These are phyloP conservation scores for Hymenoscyphus fraxineus DNA, from an alignment of 2,329 filamentous ascomycete species.

Conservation along the genomic window DNA sequence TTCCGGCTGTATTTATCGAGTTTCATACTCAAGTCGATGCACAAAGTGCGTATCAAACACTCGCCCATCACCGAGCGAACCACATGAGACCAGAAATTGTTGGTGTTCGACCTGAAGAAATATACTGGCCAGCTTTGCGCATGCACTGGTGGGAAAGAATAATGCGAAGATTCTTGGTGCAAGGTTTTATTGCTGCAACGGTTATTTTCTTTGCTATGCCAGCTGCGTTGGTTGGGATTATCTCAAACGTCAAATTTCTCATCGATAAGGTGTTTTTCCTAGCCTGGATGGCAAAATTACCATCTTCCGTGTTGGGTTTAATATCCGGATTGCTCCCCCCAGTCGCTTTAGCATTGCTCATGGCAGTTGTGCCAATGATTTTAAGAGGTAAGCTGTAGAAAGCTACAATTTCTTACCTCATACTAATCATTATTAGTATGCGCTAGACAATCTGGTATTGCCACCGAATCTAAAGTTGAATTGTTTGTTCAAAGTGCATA, in stretches of 20 bases:
- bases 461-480: conserved; percentile 57
- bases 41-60: conserved; percentile 60
- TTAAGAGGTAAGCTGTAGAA: conserved; percentile 41
- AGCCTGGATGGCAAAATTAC: conserved; percentile 54
- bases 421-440: conserved; percentile 41
- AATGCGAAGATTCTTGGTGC: conserved; percentile 48
- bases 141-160: conserved; percentile 61
- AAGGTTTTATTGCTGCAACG: conserved; percentile 51
- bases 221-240: conserved; percentile 59
- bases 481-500: conserved; percentile 61
- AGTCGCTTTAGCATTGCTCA: conserved; percentile 56
- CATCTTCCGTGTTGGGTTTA: conserved; percentile 52
- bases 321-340: conserved; percentile 60
- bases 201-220: conserved; percentile 69
- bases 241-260: conserved; percentile 60
- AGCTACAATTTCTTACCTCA: conserved; percentile 37
- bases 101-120: conserved; percentile 56
- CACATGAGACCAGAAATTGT: conserved; percentile 63
- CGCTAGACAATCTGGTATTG: conserved; percentile 56
- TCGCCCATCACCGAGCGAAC: conserved; percentile 59
- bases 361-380: conserved; percentile 57
- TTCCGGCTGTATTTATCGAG: conserved; percentile 63
- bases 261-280: conserved; percentile 51
- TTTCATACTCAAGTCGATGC: conserved; percentile 59
- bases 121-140: conserved; percentile 63